Evolutionary conservation across 768 basidiomycete genomes (phyloP), one percentile per base, ranked within the genome.

Genomic region (Tremella fuciformis): DNA sequence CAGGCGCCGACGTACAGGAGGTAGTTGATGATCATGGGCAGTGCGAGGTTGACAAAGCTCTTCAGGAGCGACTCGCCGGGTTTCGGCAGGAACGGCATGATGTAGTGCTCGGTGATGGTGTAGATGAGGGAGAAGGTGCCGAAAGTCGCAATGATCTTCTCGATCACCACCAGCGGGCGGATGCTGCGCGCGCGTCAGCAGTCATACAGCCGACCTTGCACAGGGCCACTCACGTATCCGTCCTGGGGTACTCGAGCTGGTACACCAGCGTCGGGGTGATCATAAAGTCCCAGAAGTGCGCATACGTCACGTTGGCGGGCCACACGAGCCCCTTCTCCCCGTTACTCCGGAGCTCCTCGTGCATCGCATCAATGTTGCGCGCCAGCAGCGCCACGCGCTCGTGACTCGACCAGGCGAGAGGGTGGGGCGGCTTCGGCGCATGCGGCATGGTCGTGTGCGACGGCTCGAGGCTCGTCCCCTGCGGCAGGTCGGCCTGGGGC

Each of bases 231-330:
- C 69, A 89, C 89, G 82, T 79, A 29, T 88, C 85, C 9, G 94
- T 97, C 51, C 94, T 80, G 9, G 94, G 94, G 76, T 93, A 99
- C 77, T 97, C 93, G 34, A 98, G 80, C 75, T 98, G 92, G 71
- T 99, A 99, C 7, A 97, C 92, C 42, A 99, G 81, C 0, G 91
- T 91, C 13, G 96, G 96, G 47, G 89, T 85, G 39, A 93, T 78
- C 78, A 89, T 84, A 77, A 93, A 99, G 39, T 87, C 83, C 25
- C 83, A 83, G 72, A 92, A 98, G 76, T 91, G 87, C 69, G 81
- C 83, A 71, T 84, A 82, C 0, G 86, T 86, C 60, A 98, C 82
- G 73, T 92, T 97, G 48, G 85, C 81, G 0, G 93, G 93, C 84
- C 89, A 99, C 16, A 81, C 82, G 39, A 92, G 80, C 75, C 8